Percentiles rank a stretch among this genome's conserved stretches.
Evolutionary conservation across 495 filamentous ascomycete species (phyloP).

Genomic region (Annulohypoxylon bovei): DNA sequence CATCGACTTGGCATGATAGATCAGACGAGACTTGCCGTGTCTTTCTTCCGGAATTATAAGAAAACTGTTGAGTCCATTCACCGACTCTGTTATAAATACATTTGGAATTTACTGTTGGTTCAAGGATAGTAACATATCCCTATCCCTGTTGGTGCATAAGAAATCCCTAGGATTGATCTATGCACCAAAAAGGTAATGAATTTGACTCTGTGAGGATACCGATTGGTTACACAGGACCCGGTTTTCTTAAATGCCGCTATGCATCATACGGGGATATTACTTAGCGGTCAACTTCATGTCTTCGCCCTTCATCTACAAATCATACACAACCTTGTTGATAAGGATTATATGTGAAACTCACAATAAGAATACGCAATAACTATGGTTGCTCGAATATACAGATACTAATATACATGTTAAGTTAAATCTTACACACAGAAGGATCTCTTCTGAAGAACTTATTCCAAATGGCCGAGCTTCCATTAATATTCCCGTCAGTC

Average conservation of each 20-base stretch:
- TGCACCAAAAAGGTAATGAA: conserved; percentile 6
- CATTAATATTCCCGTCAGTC: conserved; percentile 39
- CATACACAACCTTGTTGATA: background rate
- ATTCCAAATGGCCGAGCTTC: conserved; percentile 35
- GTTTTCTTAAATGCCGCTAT: background rate
- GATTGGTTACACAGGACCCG: background rate
- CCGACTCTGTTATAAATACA: background rate
- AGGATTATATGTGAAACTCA: background rate
- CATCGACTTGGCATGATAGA: no score
- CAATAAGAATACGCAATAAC: background rate
- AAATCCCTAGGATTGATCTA: conserved; percentile 5
- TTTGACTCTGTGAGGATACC: background rate
- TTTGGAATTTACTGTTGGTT: conserved; percentile 1
- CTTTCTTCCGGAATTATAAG: background rate
- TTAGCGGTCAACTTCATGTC: conserved; percentile 18
- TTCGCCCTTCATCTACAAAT: background rate
- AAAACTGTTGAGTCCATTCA: background rate
- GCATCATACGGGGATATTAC: conserved; percentile 9
- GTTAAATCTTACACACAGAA: background rate
- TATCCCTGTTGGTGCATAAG: conserved; percentile 5
- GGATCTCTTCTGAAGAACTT: background rate
- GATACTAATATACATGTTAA: background rate
- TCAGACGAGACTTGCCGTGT: background rate
- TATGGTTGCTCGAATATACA: background rate
- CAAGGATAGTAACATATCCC: background rate